Conservation (phyloP, 2,329 filamentous ascomycete species). For the Xylaria sp. region DNA sequence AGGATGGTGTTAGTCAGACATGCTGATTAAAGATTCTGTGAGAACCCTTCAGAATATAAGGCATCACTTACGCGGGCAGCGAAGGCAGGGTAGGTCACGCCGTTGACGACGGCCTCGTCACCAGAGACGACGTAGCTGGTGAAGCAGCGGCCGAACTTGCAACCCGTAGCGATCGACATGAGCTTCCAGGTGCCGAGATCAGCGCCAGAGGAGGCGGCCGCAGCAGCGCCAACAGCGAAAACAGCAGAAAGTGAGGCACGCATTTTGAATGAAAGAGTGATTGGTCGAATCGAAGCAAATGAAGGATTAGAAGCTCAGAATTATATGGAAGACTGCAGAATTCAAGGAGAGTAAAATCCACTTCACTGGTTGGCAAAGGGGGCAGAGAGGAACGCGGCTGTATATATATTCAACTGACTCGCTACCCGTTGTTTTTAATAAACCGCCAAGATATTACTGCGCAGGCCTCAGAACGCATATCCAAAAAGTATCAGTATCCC, state of each 20-base stretch:
- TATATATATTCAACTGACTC: slow-evolving; percentile 16
- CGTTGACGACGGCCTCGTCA: slow-evolving; percentile 16
- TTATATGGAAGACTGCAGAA: slow-evolving; percentile 11
- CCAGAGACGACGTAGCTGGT: slow-evolving; percentile 28
- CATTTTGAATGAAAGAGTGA: slow-evolving; percentile 24
- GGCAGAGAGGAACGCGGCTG: background rate
- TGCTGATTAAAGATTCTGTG: background rate
- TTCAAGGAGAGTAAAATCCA: slow-evolving; percentile 18
- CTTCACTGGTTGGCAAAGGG: background rate
- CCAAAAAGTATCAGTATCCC: slow-evolving; percentile 13
- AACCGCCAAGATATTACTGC: slow-evolving; percentile 2
- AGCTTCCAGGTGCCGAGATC: slow-evolving; percentile 21
- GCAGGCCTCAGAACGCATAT: slow-evolving; percentile 1
- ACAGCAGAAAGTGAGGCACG: slow-evolving; percentile 25
- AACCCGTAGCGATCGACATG: slow-evolving; percentile 18
- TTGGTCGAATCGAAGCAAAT: slow-evolving; percentile 12
- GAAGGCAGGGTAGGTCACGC: slow-evolving; percentile 30
- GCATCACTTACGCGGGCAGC: slow-evolving; percentile 26
- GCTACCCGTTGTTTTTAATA: slow-evolving; percentile 19
- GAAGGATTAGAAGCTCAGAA: slow-evolving; percentile 1
- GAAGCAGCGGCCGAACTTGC: slow-evolving; percentile 30
- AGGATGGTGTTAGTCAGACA: background rate
- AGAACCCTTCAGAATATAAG: background rate
- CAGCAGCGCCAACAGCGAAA: slow-evolving; percentile 24
- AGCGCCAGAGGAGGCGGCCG: slow-evolving; percentile 9